Evolutionary conservation across 164 flowering plant species (phyloP).

Genomic region (Warburgia ugandensis): DNA sequence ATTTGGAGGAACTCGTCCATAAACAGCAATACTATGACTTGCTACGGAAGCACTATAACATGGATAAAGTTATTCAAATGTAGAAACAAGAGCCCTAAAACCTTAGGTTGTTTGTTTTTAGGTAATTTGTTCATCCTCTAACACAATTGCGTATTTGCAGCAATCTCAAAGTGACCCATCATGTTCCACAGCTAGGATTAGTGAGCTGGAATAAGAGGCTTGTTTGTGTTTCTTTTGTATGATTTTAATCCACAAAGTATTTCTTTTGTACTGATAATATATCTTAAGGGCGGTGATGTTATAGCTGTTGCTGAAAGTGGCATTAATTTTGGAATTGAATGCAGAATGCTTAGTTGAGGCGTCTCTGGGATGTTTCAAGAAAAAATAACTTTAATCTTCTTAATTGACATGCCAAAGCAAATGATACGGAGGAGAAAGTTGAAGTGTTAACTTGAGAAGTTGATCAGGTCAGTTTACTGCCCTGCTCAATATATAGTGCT

Average conservation of each 20-base stretch:
- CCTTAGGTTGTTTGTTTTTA: too few relatives aligned
- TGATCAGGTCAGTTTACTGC: slow-evolving; percentile 36
- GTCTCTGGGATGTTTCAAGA: slow-evolving; percentile 60
- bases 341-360: slow-evolving; percentile 47
- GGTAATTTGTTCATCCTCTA: too few relatives aligned
- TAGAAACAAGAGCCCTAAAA: too few relatives aligned
- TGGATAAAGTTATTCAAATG: too few relatives aligned
- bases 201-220: slow-evolving; percentile 57
- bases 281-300: not conserved
- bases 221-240: slow-evolving; percentile 2
- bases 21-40: too few relatives aligned
- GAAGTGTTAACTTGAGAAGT: slow-evolving; percentile 30
- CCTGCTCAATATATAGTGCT: too few relatives aligned
- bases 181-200: slow-evolving; percentile 29
- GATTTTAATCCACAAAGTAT: not conserved
- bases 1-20: too few relatives aligned
- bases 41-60: too few relatives aligned
- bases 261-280: not conserved
- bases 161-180: slow-evolving; percentile 32
- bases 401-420: slow-evolving; percentile 38
- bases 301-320: slow-evolving; percentile 4
- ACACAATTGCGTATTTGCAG: slow-evolving; percentile 3
- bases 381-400: slow-evolving; percentile 64
- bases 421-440: slow-evolving; percentile 41
- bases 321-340: slow-evolving; percentile 19